Evolutionary conservation across 2,329 filamentous ascomycete genomes (phyloP).

Genomic region (Corinectria fuckeliana): DNA sequence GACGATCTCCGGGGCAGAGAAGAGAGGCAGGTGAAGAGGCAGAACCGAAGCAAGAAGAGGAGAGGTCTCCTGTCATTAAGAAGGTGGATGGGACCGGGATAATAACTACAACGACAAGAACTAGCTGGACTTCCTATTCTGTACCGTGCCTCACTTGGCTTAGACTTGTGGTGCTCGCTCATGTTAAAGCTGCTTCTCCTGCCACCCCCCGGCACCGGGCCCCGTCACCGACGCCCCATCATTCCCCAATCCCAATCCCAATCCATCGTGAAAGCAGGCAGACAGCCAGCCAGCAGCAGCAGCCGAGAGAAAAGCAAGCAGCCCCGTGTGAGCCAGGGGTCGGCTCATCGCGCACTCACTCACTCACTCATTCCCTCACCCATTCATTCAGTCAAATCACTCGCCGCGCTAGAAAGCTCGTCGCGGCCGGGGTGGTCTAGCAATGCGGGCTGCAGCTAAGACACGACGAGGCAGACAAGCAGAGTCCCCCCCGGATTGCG

Average conservation of each 20-base stretch:
- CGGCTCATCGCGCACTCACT: conserved; percentile 24
- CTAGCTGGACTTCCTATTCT: no score
- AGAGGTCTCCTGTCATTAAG: background rate
- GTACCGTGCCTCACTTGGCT: no score
- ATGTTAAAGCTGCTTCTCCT: conserved; percentile 2
- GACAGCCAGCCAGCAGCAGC: no score
- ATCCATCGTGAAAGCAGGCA: background rate
- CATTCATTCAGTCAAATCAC: background rate
- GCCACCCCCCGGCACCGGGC: conserved; percentile 7
- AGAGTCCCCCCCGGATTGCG: background rate
- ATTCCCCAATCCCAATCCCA: background rate
- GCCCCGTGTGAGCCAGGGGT: conserved; percentile 10
- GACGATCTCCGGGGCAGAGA: background rate
- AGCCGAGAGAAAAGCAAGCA: background rate
- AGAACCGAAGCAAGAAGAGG: conserved; percentile 5
- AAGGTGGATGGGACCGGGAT: conserved; percentile 10
- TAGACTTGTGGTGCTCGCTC: background rate
- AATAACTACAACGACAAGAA: conserved; percentile 7
- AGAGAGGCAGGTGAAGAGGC: conserved; percentile 15
- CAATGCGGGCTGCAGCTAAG: conserved; percentile 18
- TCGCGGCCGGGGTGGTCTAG: conserved; percentile 23
- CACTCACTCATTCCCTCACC: conserved; percentile 14
- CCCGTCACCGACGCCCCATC: conserved; percentile 1
- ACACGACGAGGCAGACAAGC: conserved; percentile 35
- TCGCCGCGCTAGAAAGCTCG: conserved; percentile 30